Evolutionary conservation across 441 rosid genomes (phyloP).

Genomic region (Manihot esculenta): DNA sequence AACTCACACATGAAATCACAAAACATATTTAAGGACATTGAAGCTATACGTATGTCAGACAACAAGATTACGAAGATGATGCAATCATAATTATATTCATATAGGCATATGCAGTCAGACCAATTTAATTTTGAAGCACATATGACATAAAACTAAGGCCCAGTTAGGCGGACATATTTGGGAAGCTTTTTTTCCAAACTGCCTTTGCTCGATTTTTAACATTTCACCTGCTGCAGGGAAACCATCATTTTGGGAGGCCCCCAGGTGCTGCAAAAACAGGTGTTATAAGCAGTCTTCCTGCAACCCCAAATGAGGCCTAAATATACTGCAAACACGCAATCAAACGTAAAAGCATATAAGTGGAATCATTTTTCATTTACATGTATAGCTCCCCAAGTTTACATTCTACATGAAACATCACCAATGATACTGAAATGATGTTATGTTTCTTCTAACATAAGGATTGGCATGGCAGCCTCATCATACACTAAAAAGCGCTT

Average conservation of each 20-base stretch:
- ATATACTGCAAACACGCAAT: background rate
- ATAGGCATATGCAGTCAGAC: background rate
- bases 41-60: background rate
- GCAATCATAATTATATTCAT: background rate
- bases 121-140: background rate
- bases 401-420: background rate
- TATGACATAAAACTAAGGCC: background rate
- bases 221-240: too few species aligned
- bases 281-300: too few species aligned
- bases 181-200: too few species aligned
- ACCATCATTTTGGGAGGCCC: too few species aligned
- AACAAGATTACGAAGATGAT: background rate
- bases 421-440: background rate
- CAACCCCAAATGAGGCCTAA: too few species aligned
- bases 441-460: background rate
- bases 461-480: background rate
- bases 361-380: background rate
- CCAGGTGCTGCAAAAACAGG: too few species aligned
- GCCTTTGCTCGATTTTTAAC: too few species aligned
- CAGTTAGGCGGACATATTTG: too few species aligned
- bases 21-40: background rate
- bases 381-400: background rate
- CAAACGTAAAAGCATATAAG: background rate
- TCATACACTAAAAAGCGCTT: background rate
- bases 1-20: background rate